phyloP scores from a whole-genome alignment of 2,329 filamentous ascomycete species.

The Aureobasidium sp. region DNA sequence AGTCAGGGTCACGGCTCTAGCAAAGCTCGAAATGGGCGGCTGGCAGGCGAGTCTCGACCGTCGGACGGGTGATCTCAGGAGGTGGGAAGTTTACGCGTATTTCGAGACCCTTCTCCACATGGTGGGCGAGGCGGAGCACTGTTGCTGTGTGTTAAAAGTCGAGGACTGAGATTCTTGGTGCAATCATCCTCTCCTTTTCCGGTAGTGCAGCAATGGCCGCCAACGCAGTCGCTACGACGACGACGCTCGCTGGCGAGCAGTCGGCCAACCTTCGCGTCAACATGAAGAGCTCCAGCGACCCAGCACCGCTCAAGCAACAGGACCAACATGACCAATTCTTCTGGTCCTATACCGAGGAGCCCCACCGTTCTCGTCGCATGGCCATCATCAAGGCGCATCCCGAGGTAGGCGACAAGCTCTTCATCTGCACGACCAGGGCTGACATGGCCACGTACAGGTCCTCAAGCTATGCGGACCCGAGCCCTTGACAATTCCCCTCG shows the following conservation, averaged over 20 bases:
- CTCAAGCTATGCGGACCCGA: conserved; percentile 96
- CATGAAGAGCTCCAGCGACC: conserved; percentile 20
- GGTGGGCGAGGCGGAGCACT: conserved; percentile 5
- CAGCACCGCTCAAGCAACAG: not conserved
- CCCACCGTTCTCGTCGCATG: conserved; percentile 80
- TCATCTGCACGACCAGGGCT: not conserved
- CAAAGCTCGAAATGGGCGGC: not conserved
- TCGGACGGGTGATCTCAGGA: conserved; percentile 10
- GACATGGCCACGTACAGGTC: conserved; percentile 52
- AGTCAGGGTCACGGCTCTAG: not conserved
- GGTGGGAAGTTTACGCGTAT: conserved; percentile 10
- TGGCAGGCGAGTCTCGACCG: conserved; percentile 5
- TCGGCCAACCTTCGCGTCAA: conserved; percentile 10
- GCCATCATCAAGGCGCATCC: conserved; percentile 98
- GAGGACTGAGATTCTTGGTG: not conserved
- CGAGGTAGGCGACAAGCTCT: conserved; percentile 53
- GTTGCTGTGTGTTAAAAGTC: conserved; percentile 7
- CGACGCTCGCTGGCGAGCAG: conserved; percentile 11
- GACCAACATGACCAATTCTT: conserved; percentile 63
- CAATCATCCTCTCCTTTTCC: not conserved
- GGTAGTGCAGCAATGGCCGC: not conserved
- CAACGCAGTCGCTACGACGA: conserved; percentile 7
- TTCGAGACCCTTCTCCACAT: conserved; percentile 7
- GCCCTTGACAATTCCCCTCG: conserved; percentile 90
- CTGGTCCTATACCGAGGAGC: conserved; percentile 99